Percentiles rank a stretch among this genome's conserved stretches.
Conservation (phyloP, 805 yeast species). For the Hanseniaspora lachancei region DNA sequence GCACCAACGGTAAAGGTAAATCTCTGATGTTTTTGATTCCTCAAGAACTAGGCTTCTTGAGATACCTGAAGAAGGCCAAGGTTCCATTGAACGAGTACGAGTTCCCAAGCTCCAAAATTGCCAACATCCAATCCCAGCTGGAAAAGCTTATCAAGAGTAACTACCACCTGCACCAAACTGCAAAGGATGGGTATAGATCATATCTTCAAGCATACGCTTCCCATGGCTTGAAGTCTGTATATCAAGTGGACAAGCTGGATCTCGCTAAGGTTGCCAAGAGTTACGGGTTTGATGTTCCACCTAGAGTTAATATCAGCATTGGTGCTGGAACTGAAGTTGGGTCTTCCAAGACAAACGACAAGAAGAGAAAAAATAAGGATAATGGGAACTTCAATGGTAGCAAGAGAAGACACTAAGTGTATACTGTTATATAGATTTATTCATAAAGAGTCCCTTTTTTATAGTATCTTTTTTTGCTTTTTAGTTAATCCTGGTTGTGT, state of each 20-base stretch:
- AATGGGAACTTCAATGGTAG: background rate
- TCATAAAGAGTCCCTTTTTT: no score
- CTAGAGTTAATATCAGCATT: conserved; percentile 89
- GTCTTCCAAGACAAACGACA: conserved; percentile 17
- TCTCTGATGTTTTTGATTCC: conserved; percentile 93
- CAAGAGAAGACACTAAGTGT: conserved; percentile 4
- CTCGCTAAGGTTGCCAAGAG: conserved; percentile 88
- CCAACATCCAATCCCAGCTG: conserved; percentile 88
- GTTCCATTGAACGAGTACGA: conserved; percentile 96
- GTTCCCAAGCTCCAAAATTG: conserved; percentile 86
- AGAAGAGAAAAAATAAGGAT: conserved; percentile 10
- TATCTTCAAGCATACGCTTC: conserved; percentile 95
- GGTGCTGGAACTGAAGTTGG: conserved; percentile 58
- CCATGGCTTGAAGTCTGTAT: conserved; percentile 90
- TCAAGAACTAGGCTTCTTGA: conserved; percentile 80
- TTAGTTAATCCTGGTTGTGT: background rate
- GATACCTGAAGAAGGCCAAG: conserved; percentile 90
- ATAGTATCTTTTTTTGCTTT: background rate
- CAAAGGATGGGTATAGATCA: conserved; percentile 94
- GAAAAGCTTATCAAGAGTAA: conserved; percentile 83
- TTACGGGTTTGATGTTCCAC: conserved; percentile 90
- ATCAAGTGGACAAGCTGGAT: conserved; percentile 89
- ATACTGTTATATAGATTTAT: background rate
- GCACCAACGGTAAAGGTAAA: conserved; percentile 77
- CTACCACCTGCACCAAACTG: conserved; percentile 87